These are phyloP conservation scores for Trichoderma sp. DNA, from an alignment of 2,329 filamentous ascomycete species.

Conservation along the genomic window DNA sequence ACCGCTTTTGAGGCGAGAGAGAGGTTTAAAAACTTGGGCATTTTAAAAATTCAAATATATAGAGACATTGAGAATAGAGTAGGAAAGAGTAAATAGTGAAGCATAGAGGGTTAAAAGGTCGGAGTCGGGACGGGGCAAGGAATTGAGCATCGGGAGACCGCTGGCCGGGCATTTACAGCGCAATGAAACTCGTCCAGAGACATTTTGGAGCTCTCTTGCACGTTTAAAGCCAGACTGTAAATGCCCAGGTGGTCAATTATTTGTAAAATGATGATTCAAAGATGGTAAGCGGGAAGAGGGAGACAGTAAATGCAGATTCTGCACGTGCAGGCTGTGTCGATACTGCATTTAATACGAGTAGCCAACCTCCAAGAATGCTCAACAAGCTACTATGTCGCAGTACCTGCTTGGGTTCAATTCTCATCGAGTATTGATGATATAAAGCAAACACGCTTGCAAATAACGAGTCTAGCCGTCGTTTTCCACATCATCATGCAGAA, in stretches of 20 bases:
- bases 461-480: not conserved
- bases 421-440: not conserved
- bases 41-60: not conserved
- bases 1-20: not conserved
- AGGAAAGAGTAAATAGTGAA: not conserved
- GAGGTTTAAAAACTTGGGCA: not conserved
- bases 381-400: not conserved
- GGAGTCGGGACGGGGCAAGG: not conserved
- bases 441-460: not conserved
- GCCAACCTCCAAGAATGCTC: not conserved
- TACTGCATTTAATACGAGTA: not conserved
- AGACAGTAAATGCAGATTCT: not conserved
- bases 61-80: not conserved
- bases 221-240: not conserved
- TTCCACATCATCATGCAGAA: not conserved
- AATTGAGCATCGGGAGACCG: not conserved
- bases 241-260: not conserved
- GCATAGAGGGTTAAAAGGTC: not conserved
- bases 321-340: not conserved
- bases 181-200: not conserved
- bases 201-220: not conserved
- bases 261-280: not conserved
- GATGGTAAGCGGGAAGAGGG: not conserved
- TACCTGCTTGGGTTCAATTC: not conserved
- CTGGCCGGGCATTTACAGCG: not conserved